Base-by-base conservation (phyloP, 1,139 yeast species). In the Debaryomycetaceae sp. region DNA sequence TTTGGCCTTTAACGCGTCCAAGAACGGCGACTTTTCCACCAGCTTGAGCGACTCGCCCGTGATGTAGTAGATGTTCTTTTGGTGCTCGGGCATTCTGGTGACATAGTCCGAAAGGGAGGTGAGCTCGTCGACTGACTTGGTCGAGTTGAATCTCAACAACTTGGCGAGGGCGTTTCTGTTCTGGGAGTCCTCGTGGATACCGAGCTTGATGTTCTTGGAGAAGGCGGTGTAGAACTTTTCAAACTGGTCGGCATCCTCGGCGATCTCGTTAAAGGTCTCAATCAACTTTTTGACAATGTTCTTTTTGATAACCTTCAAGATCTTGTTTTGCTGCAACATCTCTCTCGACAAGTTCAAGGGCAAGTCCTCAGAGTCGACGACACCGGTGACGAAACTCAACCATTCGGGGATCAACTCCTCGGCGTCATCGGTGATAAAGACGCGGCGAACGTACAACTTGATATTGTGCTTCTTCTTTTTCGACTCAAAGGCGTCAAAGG, bases 341-440 rank as follows among this genome's bases (percentile, higher is more conserved):
- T 92, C 99, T 83, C 99, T 90, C 51, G 98, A 92, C 71, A 92
- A 77, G 92, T 92, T 92, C 67, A 92, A 82, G 65, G 99, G 99
- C 65, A 92, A 75, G 68, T 92, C 99, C 73, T 92, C 98, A 49
- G 97, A 86, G 71, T 92, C 99, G 41, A 92, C 99, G 61, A 92
- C 98, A 77, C 99, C 99, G 72, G 73, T 87, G 55, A 92, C 83
- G 64, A 92, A 92, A 38, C 87, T 69, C 59, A 90, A 80, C 98
- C 98, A 92, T 66, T 90, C 98, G 58, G 99, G 99, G 45, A 92
- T 86, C 58, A 92, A 80, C 57, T 92, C 98, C 65, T 90, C 97
- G 53, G 97, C 96, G 51, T 92, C 99, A 56, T 92, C 99, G 43
- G 98, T 92, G 63, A 92, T 92, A 80, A 92, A 92, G 48, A 92